A percentile compares a stretch with the other conserved stretches of the same genome.
phyloP scores from a whole-genome alignment of 1,284 basidiomycete species.

The Ustilago curta region DNA sequence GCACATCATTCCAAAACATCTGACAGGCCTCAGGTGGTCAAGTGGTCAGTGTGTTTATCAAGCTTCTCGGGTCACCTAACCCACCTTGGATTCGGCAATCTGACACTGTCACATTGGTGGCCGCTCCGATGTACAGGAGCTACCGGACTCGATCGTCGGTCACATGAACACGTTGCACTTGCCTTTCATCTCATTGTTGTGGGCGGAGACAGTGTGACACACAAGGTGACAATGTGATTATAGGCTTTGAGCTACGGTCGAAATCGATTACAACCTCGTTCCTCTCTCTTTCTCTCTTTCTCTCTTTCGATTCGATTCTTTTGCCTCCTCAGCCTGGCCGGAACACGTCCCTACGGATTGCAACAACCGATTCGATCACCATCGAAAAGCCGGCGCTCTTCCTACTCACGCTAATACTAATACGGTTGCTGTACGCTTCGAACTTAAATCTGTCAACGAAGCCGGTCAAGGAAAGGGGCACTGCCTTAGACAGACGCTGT shows the following conservation, averaged over 20 bases:
- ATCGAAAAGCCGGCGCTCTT: neutral
- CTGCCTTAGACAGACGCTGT: neutral
- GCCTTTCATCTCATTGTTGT: neutral
- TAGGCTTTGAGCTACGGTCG: conserved; percentile 8
- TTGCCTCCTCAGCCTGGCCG: neutral
- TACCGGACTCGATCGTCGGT: neutral
- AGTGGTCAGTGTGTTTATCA: no score
- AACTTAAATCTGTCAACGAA: neutral
- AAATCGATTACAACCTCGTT: conserved; percentile 6
- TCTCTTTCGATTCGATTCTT: neutral
- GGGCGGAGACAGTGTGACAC: conserved; percentile 6
- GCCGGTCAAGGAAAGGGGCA: neutral
- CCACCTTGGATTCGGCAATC: neutral
- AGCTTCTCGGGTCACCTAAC: neutral
- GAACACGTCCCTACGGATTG: neutral
- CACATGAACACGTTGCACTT: conserved; percentile 3
- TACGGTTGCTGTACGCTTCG: neutral
- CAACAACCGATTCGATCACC: conserved; percentile 6
- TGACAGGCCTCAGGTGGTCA: no score
- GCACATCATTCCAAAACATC: no score
- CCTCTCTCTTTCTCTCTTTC: no score
- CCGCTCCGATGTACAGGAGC: neutral
- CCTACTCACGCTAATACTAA: neutral
- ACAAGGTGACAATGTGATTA: neutral
- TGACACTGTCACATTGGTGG: neutral